Conservation (phyloP, 805 yeast species). For the Cyberlindnera veronae region DNA sequence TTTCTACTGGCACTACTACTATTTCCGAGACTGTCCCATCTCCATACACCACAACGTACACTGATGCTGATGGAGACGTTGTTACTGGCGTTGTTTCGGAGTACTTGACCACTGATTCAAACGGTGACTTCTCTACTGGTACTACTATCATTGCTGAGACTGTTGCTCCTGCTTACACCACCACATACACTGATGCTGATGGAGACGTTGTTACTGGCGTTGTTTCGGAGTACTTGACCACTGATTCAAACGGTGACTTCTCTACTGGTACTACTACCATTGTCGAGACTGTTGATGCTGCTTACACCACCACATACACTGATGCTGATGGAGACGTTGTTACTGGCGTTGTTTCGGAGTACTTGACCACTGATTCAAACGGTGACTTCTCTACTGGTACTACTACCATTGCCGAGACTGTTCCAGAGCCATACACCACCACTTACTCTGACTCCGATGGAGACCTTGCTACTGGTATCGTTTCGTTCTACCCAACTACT, state of each 20-base stretch:
- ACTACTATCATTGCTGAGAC: too few species aligned
- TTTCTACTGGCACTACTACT: too few species aligned
- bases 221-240: neutral
- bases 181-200: neutral
- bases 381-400: too few species aligned
- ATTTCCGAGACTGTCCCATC: too few species aligned
- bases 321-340: constrained; percentile 5
- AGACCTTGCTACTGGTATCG: constrained; percentile 1
- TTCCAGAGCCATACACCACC: too few species aligned
- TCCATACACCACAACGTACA: too few species aligned
- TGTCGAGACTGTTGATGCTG: neutral
- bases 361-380: constrained; percentile 9
- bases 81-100: neutral
- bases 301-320: constrained; percentile 12
- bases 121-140: constrained; percentile 1
- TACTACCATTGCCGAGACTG: too few species aligned
- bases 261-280: constrained; percentile 3
- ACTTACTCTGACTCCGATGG: too few species aligned
- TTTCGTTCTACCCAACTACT: constrained; percentile 8
- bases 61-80: neutral
- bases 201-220: neutral
- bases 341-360: constrained; percentile 7
- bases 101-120: constrained; percentile 1
- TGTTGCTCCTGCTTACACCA: too few species aligned
- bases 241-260: constrained; percentile 1